Conservation (phyloP, 345 rosid genomes). For the Cardiospermum halicacabum region DNA sequence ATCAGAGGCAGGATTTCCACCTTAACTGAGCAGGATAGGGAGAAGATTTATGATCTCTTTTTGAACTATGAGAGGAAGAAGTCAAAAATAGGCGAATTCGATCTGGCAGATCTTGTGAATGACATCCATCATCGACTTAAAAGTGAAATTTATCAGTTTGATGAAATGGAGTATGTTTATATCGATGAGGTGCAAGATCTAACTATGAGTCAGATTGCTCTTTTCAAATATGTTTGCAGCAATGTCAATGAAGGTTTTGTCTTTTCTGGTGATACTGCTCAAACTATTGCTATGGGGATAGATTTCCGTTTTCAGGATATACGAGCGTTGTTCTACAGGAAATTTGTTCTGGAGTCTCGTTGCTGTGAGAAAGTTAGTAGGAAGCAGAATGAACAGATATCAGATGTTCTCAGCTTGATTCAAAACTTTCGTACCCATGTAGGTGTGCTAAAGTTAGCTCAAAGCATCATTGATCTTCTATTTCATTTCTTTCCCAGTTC, state of each 20-base stretch:
- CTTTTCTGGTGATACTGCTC: slow-evolving; percentile 34
- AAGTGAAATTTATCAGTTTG: slow-evolving; percentile 20
- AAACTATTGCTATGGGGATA: slow-evolving; percentile 36
- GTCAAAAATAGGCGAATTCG: slow-evolving; percentile 33
- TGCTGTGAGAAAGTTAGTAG: background rate
- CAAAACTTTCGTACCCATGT: slow-evolving; percentile 54
- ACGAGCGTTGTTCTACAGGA: slow-evolving; percentile 36
- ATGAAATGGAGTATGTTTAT: slow-evolving; percentile 38
- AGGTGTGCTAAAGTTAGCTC: slow-evolving; percentile 46
- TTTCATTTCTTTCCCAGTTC: slow-evolving; percentile 32
- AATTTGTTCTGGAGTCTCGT: slow-evolving; percentile 27
- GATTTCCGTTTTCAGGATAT: slow-evolving; percentile 55
- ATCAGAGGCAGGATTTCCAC: slow-evolving; percentile 32
- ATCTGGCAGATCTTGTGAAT: slow-evolving; percentile 45
- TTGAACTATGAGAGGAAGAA: slow-evolving; percentile 41
- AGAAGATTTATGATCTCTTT: slow-evolving; percentile 31
- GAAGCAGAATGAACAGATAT: slow-evolving; percentile 34
- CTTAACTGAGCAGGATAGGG: slow-evolving; percentile 25
- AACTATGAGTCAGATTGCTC: slow-evolving; percentile 43
- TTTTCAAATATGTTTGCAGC: slow-evolving; percentile 33
- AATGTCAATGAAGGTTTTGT: slow-evolving; percentile 44
- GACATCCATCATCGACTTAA: slow-evolving; percentile 42
- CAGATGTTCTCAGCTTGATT: slow-evolving; percentile 32
- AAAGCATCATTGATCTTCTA: slow-evolving; percentile 45
- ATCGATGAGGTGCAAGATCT: slow-evolving; percentile 61